Base-by-base conservation (phyloP, 1,284 basidiomycete species). In the Cryptococcus sp. region DNA sequence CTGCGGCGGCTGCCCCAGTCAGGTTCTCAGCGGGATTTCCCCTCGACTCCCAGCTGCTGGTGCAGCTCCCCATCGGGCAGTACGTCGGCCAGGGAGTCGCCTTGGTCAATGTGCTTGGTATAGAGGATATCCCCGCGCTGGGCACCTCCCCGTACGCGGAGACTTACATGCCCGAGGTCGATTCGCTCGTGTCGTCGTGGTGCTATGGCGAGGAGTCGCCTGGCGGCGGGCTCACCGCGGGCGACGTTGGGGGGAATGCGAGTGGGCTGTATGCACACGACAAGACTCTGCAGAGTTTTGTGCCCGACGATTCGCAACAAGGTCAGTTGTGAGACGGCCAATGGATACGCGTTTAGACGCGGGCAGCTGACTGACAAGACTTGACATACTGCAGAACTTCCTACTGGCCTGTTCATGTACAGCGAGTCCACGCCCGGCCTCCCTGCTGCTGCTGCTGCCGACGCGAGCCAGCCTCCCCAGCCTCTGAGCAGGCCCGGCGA, bases 81-180 rank as follows among this genome's bases (percentile, higher is more conserved):
- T 42, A n/a, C n/a, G 13, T 21, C 39, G 36, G 23, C 33, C 35
- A 18, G 12, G 48, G 48, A 15, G 33, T 9, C 42, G 13, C 37
- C 47, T 15, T 44, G 47, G 9, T 13, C 50, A 35, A 53, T 53
- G 51, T 59, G 4, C 46, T 59, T n/a, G 53, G 50, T 4, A 37
- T 55, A 1, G 57, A 59, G 7, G 57, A 59, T 15, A 55, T 59
- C 24, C n/a, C 54, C 11, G 49, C 50, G n/a, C 48, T 50, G 12
- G 37, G 28, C 28, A 33, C 5, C 28, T 5, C 28, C 5, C 28
- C 4, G 28, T 9, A 33, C 5, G 24, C 18, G 46, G 39, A 11
- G 37, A 15, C 12, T 12, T 8, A 12, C 18, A 50, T 49, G 18
- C 18, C 44, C 4, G 28, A 46, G 15, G 45, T 46, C 15, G 47